These are phyloP conservation scores for Tricholoma bakamatsutake DNA, from an alignment of 768 basidiomycete species.

Conservation along the genomic window DNA sequence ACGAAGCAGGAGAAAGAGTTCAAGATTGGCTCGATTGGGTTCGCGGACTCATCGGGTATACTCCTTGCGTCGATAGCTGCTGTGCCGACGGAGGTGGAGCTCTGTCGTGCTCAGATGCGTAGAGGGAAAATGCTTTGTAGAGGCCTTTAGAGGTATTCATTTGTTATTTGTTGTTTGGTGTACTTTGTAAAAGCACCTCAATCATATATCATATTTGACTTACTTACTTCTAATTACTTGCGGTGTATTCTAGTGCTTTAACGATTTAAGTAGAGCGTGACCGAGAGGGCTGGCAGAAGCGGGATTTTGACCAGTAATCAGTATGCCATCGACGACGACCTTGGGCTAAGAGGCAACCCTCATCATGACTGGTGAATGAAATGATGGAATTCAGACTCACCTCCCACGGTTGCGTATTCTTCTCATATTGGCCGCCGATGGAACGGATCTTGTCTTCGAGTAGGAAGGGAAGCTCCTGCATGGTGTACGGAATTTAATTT, in stretches of 20 bases:
- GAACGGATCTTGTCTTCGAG: conserved; percentile 58
- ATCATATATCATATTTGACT: no score
- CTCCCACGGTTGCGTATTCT: conserved; percentile 49
- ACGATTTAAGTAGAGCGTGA: conserved; percentile 48
- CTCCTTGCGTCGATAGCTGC: conserved; percentile 58
- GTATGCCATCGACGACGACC: conserved; percentile 51
- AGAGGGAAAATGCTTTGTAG: conserved; percentile 70
- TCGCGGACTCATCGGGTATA: conserved; percentile 77
- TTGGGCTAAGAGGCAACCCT: conserved; percentile 29
- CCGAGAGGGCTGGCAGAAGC: conserved; percentile 54
- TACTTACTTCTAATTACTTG: no score
- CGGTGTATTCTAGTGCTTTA: conserved; percentile 21
- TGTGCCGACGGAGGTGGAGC: conserved; percentile 67
- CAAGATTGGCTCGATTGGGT: conserved; percentile 85
- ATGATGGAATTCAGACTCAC: conserved; percentile 31
- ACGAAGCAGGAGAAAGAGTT: conserved; percentile 79
- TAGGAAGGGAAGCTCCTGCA: conserved; percentile 60
- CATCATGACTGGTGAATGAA: background rate
- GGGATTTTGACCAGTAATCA: conserved; percentile 75
- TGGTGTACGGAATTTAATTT: no score
- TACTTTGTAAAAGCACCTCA: background rate
- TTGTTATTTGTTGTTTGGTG: background rate
- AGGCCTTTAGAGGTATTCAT: conserved; percentile 35
- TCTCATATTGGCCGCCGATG: conserved; percentile 64
- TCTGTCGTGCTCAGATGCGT: conserved; percentile 69